A percentile compares a stretch with the other conserved stretches of the same genome.
These are phyloP conservation scores for Fusarium coffeatum DNA, from an alignment of 2,329 filamentous ascomycete genomes.

Conservation along the genomic window DNA sequence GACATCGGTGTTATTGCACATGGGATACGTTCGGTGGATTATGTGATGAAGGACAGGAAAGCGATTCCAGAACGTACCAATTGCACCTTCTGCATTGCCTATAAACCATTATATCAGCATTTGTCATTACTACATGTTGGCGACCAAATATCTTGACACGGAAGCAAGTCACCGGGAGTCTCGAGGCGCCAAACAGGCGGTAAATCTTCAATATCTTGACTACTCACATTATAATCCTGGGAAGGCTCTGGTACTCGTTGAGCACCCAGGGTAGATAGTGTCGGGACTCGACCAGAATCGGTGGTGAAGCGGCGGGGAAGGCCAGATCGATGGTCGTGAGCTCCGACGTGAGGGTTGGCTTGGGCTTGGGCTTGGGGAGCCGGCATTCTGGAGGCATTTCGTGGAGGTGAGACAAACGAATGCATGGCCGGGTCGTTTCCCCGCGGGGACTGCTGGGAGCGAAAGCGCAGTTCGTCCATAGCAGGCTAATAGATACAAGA, in stretches of 20 bases:
- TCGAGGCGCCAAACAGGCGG: background rate
- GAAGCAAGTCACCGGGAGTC: slow-evolving; percentile 27
- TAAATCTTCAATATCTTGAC: slow-evolving; percentile 9
- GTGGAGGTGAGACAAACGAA: slow-evolving; percentile 78
- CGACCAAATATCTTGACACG: background rate
- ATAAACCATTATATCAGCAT: slow-evolving; percentile 41
- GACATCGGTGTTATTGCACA: background rate
- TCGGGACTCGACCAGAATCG: slow-evolving; percentile 85
- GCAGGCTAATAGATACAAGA: slow-evolving; percentile 55
- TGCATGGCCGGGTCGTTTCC: slow-evolving; percentile 78
- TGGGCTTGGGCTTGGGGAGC: slow-evolving; percentile 62
- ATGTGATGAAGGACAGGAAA: slow-evolving; percentile 1
- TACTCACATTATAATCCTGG: slow-evolving; percentile 62
- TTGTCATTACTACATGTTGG: background rate
- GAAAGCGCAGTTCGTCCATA: slow-evolving; percentile 85
- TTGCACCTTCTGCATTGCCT: slow-evolving; percentile 79
- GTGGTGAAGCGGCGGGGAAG: slow-evolving; percentile 95
- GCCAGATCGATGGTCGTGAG: slow-evolving; percentile 78
- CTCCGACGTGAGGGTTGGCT: slow-evolving; percentile 51
- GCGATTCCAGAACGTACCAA: slow-evolving; percentile 68
- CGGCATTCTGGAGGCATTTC: slow-evolving; percentile 73
- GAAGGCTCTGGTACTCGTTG: slow-evolving; percentile 60
- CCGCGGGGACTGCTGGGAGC: slow-evolving; percentile 79
- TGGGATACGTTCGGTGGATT: background rate
- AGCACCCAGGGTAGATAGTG: slow-evolving; percentile 65